Percentiles rank a stretch among this genome's conserved stretches.
phyloP scores from a whole-genome alignment of 805 yeast genomes.

The Monosporozyma siamensis region DNA sequence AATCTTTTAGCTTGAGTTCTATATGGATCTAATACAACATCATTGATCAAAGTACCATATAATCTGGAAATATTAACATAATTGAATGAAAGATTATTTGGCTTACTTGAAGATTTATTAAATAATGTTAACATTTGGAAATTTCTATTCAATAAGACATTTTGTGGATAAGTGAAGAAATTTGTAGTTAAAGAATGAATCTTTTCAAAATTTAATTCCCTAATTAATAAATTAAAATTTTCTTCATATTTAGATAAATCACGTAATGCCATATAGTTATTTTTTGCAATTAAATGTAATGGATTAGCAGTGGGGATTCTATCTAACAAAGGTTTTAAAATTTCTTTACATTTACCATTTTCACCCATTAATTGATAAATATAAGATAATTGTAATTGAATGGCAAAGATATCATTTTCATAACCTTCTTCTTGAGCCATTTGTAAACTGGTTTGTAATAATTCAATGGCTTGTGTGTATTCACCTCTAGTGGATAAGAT shows the following conservation, averaged over 20 bases:
- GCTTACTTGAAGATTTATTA: constrained; percentile 13
- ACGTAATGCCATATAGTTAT: constrained; percentile 24
- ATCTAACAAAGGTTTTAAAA: constrained; percentile 31
- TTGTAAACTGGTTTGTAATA: constrained; percentile 38
- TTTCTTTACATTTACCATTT: constrained; percentile 28
- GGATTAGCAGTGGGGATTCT: constrained; percentile 18
- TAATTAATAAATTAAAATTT: constrained; percentile 25
- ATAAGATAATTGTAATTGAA: constrained; percentile 51
- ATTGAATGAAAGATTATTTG: neutral
- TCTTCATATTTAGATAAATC: constrained; percentile 26
- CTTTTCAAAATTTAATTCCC: constrained; percentile 28
- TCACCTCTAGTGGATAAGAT: constrained; percentile 40
- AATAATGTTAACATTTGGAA: constrained; percentile 19
- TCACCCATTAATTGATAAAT: constrained; percentile 38
- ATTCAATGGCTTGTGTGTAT: constrained; percentile 32
- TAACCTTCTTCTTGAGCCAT: constrained; percentile 34
- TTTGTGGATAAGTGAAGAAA: constrained; percentile 21
- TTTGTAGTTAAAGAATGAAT: constrained; percentile 14
- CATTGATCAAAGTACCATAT: constrained; percentile 17
- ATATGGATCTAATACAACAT: constrained; percentile 22
- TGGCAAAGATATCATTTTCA: constrained; percentile 48
- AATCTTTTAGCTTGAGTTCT: constrained; percentile 24
- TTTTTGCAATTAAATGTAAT: constrained; percentile 25
- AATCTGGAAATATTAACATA: constrained; percentile 4
- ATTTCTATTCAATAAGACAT: constrained; percentile 18